Percentiles rank a stretch among this genome's conserved stretches.
Evolutionary conservation across 2,329 filamentous ascomycete genomes (phyloP).

Genomic region (Bertia moriformis): DNA sequence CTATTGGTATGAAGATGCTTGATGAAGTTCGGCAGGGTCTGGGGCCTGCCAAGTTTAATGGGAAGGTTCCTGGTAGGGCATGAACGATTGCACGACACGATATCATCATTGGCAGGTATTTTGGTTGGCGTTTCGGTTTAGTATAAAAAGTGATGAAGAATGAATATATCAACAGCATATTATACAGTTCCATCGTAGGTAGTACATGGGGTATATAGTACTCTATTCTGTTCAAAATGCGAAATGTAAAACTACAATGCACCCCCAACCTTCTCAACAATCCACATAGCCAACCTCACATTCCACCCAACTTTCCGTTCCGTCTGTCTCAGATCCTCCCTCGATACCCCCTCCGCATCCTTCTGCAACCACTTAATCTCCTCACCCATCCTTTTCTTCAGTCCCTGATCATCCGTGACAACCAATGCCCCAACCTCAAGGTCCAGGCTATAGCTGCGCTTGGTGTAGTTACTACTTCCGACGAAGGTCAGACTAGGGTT

Average conservation of each 20-base stretch:
- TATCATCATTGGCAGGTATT: too few species aligned
- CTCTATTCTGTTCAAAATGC: too few species aligned
- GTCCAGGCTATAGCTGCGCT: slow-evolving; percentile 81
- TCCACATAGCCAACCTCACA: slow-evolving; percentile 85
- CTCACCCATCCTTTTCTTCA: slow-evolving; percentile 60
- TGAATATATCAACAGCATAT: too few species aligned
- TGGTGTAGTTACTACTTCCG: slow-evolving; percentile 91
- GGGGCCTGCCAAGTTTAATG: not conserved
- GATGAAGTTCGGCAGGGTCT: not conserved
- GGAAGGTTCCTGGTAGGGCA: not conserved
- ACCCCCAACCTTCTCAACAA: slow-evolving; percentile 72
- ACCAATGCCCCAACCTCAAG: slow-evolving; percentile 80
- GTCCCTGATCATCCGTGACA: slow-evolving; percentile 58
- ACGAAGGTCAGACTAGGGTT: slow-evolving; percentile 68
- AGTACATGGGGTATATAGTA: too few species aligned
- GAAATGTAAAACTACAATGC: slow-evolving; percentile 58
- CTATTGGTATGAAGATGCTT: not conserved
- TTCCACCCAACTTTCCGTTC: slow-evolving; percentile 76
- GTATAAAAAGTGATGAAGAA: too few species aligned
- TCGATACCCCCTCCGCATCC: slow-evolving; percentile 51
- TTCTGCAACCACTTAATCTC: slow-evolving; percentile 72
- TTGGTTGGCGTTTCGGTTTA: not conserved
- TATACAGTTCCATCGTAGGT: too few species aligned
- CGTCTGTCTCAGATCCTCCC: slow-evolving; percentile 65
- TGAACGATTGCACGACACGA: too few species aligned